Evolutionary conservation across 2,329 filamentous ascomycete species (phyloP), one percentile per base, ranked within the genome.

Genomic region (Didymosphaeria variabile): DNA sequence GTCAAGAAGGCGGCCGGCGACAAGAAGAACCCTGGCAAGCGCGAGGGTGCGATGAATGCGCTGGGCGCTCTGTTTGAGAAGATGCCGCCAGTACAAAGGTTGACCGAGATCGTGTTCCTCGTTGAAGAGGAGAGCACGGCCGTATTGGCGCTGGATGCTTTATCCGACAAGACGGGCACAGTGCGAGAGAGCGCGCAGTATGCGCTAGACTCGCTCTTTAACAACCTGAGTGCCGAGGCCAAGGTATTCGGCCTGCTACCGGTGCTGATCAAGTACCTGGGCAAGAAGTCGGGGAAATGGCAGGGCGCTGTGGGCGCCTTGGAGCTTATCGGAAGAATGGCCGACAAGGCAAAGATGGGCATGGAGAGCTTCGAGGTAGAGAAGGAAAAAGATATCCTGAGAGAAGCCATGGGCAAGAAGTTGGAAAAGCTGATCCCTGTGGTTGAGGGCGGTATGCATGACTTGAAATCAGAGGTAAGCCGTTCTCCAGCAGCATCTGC

Each of bases 11-110:
- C 92, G 40, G 93, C 94, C 4, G 82, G 85, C 70, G 93, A 98
- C 82, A 99, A 98, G 88, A 99, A 99, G 85, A 94, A 90, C 79
- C 91, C 90, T 17, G 86, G 90, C 42, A 88, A 87, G 70, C 87
- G 94, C 71, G 95, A 99, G 82, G 93, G 93, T 74, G 91, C 94
- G 67, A 96, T 98, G 88, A 96, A 97, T 79, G 90, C 97, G 45
- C 86, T 98, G 26, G 95, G 96, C 59, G 94, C 96, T 57, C 84
- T 99, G 50, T 94, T 98, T 72, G 95, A 99, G 84, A 89, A 91
- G 44, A 91, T 98, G 74, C 92, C 93, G 49, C 83, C 88, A 50
- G 87, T 89, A 67, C 90, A 95, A 75, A 90, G 88, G 56, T 81
- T 93, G 66, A 92, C 88, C 78, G 94, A 98, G 81, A 88, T 92